Evolutionary conservation across 805 yeast genomes (phyloP).

Genomic region (Yamadazyma kitorensis): DNA sequence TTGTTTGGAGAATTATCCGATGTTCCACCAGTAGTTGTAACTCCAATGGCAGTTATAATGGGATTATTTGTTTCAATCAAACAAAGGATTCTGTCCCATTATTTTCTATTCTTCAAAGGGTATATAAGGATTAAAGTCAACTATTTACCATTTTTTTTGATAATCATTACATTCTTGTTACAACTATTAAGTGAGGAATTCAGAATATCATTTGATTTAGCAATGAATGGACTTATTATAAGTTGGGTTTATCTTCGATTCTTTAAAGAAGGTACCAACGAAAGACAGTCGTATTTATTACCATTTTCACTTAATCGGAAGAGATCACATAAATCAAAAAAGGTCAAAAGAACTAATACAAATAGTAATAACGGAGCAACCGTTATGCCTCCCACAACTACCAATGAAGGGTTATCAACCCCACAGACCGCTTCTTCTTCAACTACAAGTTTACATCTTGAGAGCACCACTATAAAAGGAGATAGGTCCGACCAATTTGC

Average conservation of each 20-base stretch:
- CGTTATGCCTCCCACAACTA: neutral
- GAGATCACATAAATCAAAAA: conserved; percentile 15
- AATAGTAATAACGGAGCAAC: conserved; percentile 1
- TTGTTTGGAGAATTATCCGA: conserved; percentile 13
- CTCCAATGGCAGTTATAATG: conserved; percentile 53
- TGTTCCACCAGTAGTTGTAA: conserved; percentile 47
- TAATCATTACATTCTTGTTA: conserved; percentile 20
- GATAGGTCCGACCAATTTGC: conserved; percentile 32
- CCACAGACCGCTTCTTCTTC: neutral
- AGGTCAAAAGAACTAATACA: conserved; percentile 8
- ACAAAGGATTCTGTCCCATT: conserved; percentile 63
- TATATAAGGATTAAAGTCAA: conserved; percentile 42
- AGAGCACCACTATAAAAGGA: conserved; percentile 18
- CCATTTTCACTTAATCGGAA: conserved; percentile 26
- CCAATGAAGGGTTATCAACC: no score
- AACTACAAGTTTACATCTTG: conserved; percentile 16
- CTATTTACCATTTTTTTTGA: conserved; percentile 34
- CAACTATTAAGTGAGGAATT: conserved; percentile 27
- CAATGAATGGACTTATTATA: conserved; percentile 30
- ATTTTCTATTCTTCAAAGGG: conserved; percentile 48
- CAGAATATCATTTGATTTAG: conserved; percentile 20
- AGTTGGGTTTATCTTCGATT: conserved; percentile 42
- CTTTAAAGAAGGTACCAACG: conserved; percentile 40
- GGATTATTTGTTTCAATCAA: conserved; percentile 64
- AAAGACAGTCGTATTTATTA: conserved; percentile 40